These are phyloP conservation scores for Blastosporella zonata DNA, from an alignment of 1,284 basidiomycete species.

Conservation along the genomic window DNA sequence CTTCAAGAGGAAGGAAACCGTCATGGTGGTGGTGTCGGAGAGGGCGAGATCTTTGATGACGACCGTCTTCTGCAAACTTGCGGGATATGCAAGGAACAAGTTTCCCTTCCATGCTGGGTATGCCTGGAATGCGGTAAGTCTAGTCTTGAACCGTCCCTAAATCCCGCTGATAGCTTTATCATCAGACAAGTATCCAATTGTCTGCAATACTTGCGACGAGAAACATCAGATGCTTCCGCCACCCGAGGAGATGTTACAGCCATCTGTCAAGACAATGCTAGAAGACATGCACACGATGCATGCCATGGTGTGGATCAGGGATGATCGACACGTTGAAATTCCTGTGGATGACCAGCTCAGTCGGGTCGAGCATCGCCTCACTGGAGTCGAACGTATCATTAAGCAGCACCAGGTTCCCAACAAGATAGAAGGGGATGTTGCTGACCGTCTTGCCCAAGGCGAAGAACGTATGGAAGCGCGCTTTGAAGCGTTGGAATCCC, in stretches of 20 bases:
- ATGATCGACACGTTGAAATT: not conserved
- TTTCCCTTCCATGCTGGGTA: not conserved
- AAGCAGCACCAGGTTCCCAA: not conserved
- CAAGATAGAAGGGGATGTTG: not conserved
- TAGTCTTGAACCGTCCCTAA: not conserved
- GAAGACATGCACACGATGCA: not conserved
- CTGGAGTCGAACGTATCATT: not conserved
- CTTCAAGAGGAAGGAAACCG: too few species aligned
- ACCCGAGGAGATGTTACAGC: not conserved
- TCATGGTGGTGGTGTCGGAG: not conserved
- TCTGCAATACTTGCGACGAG: not conserved
- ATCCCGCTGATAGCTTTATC: not conserved
- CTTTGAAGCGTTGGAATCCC: too few species aligned
- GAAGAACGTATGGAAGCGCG: too few species aligned
- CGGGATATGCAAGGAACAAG: not conserved
- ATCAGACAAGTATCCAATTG: not conserved
- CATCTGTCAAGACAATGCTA: not conserved
- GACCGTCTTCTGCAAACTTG: not conserved
- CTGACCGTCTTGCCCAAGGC: too few species aligned
- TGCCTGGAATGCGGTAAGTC: not conserved
- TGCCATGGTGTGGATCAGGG: conserved; percentile 1
- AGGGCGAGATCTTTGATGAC: not conserved
- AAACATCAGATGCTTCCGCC: not conserved
- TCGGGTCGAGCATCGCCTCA: not conserved
- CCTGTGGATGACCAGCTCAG: not conserved